Base-by-base conservation (phyloP, 2,329 filamentous ascomycete genomes). In the Tolypocladium tropicale region DNA sequence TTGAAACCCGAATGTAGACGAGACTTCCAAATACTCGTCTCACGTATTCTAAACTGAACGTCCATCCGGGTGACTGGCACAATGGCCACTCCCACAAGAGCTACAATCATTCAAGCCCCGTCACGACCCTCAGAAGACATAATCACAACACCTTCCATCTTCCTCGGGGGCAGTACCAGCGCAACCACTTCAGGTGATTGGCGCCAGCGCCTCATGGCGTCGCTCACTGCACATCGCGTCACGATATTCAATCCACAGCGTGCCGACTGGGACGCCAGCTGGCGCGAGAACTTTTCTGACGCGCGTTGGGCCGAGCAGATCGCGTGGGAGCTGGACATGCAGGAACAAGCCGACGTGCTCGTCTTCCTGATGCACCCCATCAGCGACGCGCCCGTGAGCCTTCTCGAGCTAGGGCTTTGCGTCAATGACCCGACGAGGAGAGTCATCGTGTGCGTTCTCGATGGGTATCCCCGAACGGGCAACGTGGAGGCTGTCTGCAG, bases 401-500 rank as follows among this genome's bases (percentile, higher is more conserved):
- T 87, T 63, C 67, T 86, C 49, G 84, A 87, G 68, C 67, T 87
- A 21, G 84, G 84, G 0, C 68, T 87, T 4, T 78, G 71, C 52
- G 76, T 76, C 3, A 68, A 63, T 6, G 18, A 33, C 4, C 39
- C 52, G 18, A 53, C 57, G 11, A 69, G 68, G 1, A 80, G 76
- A 63, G 71, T 74, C 1, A 68, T 86, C 12, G 81, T 85, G 0
- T 77, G 78, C 46, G 82, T 78, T 51, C 71, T 75, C 2, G 65
- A 72, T 28, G 74, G 72, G 0, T 87, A 81, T 61, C 75, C 68
- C 68, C 83, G 83, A 65, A 73, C 73, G n/a, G 83, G 81, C 0
- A 85, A 87, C 59, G 80, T 88, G 34, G 71, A 81, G 62, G 69
- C 83, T 16, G 75, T 84, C 11, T 85, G 82, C 58, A 64, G 70